These are phyloP conservation scores for Seiridium cupressi DNA, from an alignment of 2,329 filamentous ascomycete genomes.

Conservation along the genomic window DNA sequence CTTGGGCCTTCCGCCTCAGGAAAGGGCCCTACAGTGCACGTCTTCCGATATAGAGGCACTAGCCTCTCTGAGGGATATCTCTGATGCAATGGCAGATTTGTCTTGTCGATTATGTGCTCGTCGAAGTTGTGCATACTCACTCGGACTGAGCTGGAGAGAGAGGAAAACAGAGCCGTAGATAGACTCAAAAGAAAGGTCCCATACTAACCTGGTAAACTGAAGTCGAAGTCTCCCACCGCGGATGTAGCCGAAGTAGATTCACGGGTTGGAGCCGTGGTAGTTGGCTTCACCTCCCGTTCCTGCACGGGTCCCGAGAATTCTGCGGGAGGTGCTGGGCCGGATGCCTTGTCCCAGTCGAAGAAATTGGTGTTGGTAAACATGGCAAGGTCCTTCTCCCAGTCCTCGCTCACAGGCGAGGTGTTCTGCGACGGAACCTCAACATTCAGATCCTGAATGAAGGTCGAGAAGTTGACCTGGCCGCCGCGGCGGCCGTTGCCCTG, in stretches of 20 bases:
- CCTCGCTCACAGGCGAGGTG: conserved; percentile 42
- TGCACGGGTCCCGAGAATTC: background rate
- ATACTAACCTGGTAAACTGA: conserved; percentile 5
- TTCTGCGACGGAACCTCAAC: conserved; percentile 57
- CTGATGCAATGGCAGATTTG: background rate
- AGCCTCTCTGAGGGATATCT: background rate
- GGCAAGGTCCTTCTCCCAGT: conserved; percentile 68
- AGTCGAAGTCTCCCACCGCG: conserved; percentile 6
- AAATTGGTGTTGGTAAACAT: conserved; percentile 83
- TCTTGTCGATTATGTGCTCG: background rate
- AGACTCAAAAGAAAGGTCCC: background rate
- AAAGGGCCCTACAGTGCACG: background rate
- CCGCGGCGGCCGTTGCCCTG: conserved; percentile 50
- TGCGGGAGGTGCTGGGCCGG: background rate
- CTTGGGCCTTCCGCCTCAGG: background rate
- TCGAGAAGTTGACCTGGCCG: conserved; percentile 77
- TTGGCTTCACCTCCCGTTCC: conserved; percentile 1
- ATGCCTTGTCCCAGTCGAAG: conserved; percentile 65
- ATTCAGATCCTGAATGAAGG: conserved; percentile 86
- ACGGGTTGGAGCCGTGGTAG: background rate
- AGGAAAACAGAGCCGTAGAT: background rate
- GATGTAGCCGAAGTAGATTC: background rate
- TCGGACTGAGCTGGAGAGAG: background rate
- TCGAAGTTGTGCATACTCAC: background rate
- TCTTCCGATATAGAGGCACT: background rate